Evolutionary conservation across 148 eudicot species (phyloP), one percentile per base, ranked within the genome.

Genomic region (Fagopyrum esculentum): DNA sequence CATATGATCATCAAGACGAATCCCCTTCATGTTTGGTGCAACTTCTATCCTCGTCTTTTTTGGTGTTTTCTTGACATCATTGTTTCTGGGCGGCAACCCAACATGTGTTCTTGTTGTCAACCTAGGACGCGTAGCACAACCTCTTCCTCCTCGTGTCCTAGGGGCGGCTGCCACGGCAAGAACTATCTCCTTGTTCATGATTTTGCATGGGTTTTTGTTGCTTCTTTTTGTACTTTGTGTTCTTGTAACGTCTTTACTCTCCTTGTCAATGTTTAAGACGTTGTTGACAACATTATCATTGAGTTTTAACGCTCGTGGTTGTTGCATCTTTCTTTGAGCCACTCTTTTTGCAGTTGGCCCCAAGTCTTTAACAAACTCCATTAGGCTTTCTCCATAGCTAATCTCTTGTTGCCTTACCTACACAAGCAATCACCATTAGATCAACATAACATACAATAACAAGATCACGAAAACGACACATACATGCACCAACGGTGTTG

Each of bases 271-370:
- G 22, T 22, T 7, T 9, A 5, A 19, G 19, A 9, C 3, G 43
- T 7, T 22, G 43, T 22, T 22, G 66, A 26, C 9, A 4, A 60
- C 30, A 57, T 57, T 1, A 35, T 35, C 63, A 9, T 17, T 17
- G 4, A 5, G 63, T 9, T 19, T 60, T 60, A 30, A 22, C 6
- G 35, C 40, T 2, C 1, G 3, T 9, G 40, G 9, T 9, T 9
- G 35, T 60, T 60, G 35, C 66, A 60, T n/a, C 13, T 87, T 93
- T 46, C 77, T 75, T 69, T 81, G 84, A 72, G 96, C 98, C n/a
- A 93, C 77, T 82, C 77, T 84, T 75, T 81, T 88, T 40, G 96
- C 96, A 55, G 82, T 87, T 13, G 88, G 87, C 80, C 98, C 98
- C 76, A 93, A 82, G 77, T 78, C 91, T 77, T 83, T 88, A 9